Evolutionary conservation across 345 rosid genomes (phyloP).

Genomic region (Anastatica hierochuntica): DNA sequence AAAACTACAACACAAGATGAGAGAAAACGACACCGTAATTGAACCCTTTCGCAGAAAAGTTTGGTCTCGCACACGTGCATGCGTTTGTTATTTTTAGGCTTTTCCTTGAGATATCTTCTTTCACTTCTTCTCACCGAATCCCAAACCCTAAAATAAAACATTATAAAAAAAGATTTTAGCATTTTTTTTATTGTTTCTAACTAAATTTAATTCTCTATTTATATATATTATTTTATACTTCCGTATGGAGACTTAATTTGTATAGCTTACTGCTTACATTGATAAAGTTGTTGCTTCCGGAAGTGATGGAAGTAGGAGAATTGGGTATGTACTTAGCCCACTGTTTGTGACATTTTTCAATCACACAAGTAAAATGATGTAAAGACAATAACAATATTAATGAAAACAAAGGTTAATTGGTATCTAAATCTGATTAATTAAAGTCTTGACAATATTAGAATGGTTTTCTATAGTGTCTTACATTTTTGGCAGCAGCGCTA

Average conservation of each 20-base stretch:
- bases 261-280: constrained; percentile 41
- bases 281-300: constrained; percentile 42
- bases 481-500: constrained; percentile 94
- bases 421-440: neutral
- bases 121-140: constrained; percentile 31
- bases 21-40: constrained; percentile 8
- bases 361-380: neutral
- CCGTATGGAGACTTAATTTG: neutral
- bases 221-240: too few relatives aligned
- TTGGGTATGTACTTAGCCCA: constrained; percentile 95
- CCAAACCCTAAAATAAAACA: constrained; percentile 27
- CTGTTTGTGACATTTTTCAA: constrained; percentile 25
- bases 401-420: neutral
- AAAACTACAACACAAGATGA: neutral
- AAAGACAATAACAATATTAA: neutral
- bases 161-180: neutral
- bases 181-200: neutral
- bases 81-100: constrained; percentile 20
- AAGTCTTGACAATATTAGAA: neutral
- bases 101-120: neutral
- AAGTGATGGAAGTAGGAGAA: constrained; percentile 42
- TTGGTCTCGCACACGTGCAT: constrained; percentile 23
- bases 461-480: constrained; percentile 24
- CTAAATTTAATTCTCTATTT: too few relatives aligned
- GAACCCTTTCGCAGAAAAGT: neutral